Evolutionary conservation across 345 rosid genomes (phyloP).

Genomic region (Odontarrhena argentea): DNA sequence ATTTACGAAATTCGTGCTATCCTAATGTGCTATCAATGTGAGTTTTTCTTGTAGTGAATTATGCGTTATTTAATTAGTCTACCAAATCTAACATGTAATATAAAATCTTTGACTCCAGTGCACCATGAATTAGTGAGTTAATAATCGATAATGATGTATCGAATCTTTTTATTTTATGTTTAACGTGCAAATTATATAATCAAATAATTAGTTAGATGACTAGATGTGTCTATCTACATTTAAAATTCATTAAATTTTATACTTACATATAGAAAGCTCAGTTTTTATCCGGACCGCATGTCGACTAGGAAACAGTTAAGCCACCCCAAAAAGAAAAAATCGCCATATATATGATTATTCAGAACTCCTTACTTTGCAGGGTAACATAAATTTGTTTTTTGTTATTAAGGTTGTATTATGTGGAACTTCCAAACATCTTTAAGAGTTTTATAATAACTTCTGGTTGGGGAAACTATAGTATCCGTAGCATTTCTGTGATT

Average conservation of each 20-base stretch:
- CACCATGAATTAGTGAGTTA: slow-evolving; percentile 3
- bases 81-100: slow-evolving; percentile 13
- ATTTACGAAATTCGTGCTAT: too few relatives aligned
- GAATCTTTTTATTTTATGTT: too few relatives aligned
- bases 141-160: slow-evolving; percentile 1
- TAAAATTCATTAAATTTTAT: neutral
- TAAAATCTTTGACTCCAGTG: slow-evolving; percentile 15
- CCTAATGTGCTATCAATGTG: too few relatives aligned
- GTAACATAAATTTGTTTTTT: slow-evolving; percentile 23
- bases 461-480: slow-evolving; percentile 27
- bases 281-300: slow-evolving; percentile 21
- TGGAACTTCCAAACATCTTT: slow-evolving; percentile 21
- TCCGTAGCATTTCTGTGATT: slow-evolving; percentile 19
- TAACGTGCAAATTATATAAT: neutral
- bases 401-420: slow-evolving; percentile 9
- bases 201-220: neutral
- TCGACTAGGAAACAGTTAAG: slow-evolving; percentile 22
- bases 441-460: neutral
- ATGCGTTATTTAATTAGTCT: neutral
- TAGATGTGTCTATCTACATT: slow-evolving; percentile 11
- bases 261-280: neutral
- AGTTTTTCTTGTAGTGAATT: too few relatives aligned
- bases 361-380: slow-evolving; percentile 18
- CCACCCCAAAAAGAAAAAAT: slow-evolving; percentile 21
- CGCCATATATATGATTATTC: neutral